phyloP scores from a whole-genome alignment of 768 basidiomycete species.

The Podaxis mareebaensis region DNA sequence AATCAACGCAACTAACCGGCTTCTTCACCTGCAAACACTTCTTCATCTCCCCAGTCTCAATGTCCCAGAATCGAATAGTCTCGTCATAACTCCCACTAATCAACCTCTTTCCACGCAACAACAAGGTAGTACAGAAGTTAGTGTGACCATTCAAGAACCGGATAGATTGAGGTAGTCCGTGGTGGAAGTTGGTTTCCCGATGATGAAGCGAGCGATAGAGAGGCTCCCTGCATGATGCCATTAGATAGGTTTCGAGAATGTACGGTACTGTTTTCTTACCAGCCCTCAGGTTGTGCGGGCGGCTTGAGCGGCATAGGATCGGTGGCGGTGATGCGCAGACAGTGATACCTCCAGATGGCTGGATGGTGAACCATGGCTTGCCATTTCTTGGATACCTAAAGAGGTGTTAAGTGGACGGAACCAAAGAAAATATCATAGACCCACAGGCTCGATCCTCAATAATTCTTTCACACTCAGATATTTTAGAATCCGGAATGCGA shows the following conservation, averaged over 20 bases:
- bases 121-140: conserved; percentile 83
- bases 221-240: conserved; percentile 39
- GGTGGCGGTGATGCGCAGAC: conserved; percentile 66
- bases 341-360: conserved; percentile 76
- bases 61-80: conserved; percentile 91
- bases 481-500: conserved; percentile 65
- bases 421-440: conserved; percentile 20
- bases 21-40: conserved; percentile 85
- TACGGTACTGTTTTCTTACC: conserved; percentile 38
- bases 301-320: conserved; percentile 69
- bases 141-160: conserved; percentile 83
- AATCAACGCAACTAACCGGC: conserved; percentile 89
- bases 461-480: conserved; percentile 57
- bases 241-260: neutral
- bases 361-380: conserved; percentile 55
- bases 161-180: conserved; percentile 74
- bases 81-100: conserved; percentile 93
- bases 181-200: conserved; percentile 81
- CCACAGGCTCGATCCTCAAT: conserved; percentile 56
- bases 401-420: conserved; percentile 34
- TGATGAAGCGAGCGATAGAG: conserved; percentile 82
- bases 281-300: conserved; percentile 67
- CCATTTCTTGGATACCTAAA: conserved; percentile 48
- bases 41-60: conserved; percentile 60
- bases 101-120: conserved; percentile 74